A percentile compares a stretch with the other conserved stretches of the same genome.
Conservation (phyloP, 352 stramenopile species). For the Globisporangium rhizosaccharum region DNA sequence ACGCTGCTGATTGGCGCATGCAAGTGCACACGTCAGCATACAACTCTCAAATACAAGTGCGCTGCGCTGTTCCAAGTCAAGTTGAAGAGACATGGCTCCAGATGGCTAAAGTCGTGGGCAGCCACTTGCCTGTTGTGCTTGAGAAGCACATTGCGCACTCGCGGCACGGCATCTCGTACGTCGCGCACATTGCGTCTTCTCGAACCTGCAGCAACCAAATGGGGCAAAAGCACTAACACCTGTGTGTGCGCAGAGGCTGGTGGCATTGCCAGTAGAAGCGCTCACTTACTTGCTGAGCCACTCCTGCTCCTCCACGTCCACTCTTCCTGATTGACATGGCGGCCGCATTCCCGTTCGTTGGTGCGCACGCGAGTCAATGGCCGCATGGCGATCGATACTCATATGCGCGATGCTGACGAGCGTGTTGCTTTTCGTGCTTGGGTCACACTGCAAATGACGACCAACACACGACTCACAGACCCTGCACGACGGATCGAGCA, state of each 20-base stretch:
- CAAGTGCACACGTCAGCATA: neutral
- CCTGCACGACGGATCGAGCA: conserved; percentile 22
- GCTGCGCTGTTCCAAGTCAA: neutral
- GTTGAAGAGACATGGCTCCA: neutral
- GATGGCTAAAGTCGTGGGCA: too few species aligned
- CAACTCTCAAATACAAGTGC: neutral
- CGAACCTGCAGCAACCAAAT: too few species aligned
- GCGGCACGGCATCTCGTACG: too few species aligned
- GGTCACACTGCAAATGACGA: neutral
- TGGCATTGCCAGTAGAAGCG: neutral
- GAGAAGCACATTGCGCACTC: too few species aligned
- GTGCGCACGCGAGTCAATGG: conserved; percentile 7
- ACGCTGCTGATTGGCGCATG: neutral
- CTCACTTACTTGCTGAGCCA: too few species aligned
- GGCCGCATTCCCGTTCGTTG: conserved; percentile 28
- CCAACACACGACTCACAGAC: conserved; percentile 9
- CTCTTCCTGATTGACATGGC: conserved; percentile 16
- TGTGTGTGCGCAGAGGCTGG: neutral
- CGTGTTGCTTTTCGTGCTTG: neutral
- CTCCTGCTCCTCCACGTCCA: neutral
- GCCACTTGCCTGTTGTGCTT: neutral
- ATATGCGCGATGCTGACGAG: neutral
- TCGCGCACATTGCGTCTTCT: too few species aligned
- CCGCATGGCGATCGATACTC: neutral
- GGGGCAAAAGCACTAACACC: too few species aligned